Percentiles rank a stretch among this genome's conserved stretches.
phyloP scores from a whole-genome alignment of 2,329 filamentous ascomycete genomes.

The Aspergillus sergii region DNA sequence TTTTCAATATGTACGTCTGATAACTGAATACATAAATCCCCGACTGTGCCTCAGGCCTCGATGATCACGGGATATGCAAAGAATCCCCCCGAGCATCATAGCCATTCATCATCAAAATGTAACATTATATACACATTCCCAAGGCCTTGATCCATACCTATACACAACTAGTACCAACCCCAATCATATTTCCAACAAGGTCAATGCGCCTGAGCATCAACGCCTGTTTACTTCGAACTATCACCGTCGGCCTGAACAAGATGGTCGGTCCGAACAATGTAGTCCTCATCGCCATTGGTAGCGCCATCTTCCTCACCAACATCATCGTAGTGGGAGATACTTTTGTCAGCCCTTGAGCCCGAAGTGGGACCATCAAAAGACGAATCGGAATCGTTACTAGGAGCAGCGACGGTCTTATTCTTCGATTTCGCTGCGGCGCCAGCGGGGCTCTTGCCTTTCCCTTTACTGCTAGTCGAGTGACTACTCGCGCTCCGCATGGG shows the following conservation, averaged over 20 bases:
- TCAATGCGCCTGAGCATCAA: background rate
- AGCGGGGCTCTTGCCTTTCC: conserved; percentile 22
- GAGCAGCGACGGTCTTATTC: conserved; percentile 37
- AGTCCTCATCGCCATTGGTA: conserved; percentile 41
- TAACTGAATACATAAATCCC: background rate
- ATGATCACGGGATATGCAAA: background rate
- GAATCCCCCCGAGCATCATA: background rate
- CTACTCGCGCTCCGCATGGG: conserved; percentile 32
- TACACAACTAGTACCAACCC: background rate
- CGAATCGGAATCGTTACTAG: conserved; percentile 36
- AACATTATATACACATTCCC: conserved; percentile 7
- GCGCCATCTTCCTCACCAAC: conserved; percentile 27
- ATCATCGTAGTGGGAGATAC: conserved; percentile 17
- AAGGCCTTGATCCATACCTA: background rate
- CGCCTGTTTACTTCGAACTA: conserved; percentile 9
- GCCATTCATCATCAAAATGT: background rate
- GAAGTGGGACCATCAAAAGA: conserved; percentile 28
- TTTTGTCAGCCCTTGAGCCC: conserved; percentile 2
- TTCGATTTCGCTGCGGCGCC: conserved; percentile 25
- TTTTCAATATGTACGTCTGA: background rate
- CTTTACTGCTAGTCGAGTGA: conserved; percentile 33
- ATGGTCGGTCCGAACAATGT: conserved; percentile 43
- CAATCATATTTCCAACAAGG: background rate
- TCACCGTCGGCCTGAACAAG: conserved; percentile 21
- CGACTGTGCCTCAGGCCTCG: background rate